A percentile compares a stretch with the other conserved stretches of the same genome.
Conservation (phyloP, 208 protist genomes). For the Leishmania mexicana region DNA sequence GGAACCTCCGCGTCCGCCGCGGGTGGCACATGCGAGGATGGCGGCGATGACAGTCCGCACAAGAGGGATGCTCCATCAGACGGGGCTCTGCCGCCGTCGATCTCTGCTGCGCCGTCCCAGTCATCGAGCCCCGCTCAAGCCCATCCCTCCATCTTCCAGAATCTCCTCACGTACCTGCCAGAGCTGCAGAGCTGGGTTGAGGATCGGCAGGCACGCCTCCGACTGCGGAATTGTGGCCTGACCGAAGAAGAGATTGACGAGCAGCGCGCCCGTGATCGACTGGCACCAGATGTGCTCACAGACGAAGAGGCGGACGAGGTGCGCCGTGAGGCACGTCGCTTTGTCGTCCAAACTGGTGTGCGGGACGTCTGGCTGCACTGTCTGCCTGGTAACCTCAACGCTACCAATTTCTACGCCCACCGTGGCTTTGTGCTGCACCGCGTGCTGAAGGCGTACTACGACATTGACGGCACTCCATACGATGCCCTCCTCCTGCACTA, state of each 20-base stretch:
- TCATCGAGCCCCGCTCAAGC: neutral
- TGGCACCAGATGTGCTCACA: constrained; percentile 18
- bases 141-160: constrained; percentile 1
- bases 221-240: constrained; percentile 23
- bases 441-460: constrained; percentile 54
- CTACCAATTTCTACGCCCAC: constrained; percentile 56
- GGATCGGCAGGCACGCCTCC: constrained; percentile 21
- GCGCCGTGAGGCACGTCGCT: constrained; percentile 17
- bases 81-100: neutral
- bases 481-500: constrained; percentile 39
- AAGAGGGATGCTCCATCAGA: neutral
- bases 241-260: constrained; percentile 22
- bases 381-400: constrained; percentile 40
- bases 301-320: constrained; percentile 35
- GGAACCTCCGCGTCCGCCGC: neutral
- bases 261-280: constrained; percentile 22
- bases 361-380: constrained; percentile 83
- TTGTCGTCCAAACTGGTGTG: constrained; percentile 51
- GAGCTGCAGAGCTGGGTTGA: constrained; percentile 28
- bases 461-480: constrained; percentile 33
- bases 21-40: neutral
- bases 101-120: neutral
- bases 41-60: neutral
- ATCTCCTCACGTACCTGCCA: constrained; percentile 17
- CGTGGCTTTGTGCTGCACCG: constrained; percentile 53